Conservation (phyloP, 768 basidiomycete genomes). For the Sporobolomyces roseus region DNA sequence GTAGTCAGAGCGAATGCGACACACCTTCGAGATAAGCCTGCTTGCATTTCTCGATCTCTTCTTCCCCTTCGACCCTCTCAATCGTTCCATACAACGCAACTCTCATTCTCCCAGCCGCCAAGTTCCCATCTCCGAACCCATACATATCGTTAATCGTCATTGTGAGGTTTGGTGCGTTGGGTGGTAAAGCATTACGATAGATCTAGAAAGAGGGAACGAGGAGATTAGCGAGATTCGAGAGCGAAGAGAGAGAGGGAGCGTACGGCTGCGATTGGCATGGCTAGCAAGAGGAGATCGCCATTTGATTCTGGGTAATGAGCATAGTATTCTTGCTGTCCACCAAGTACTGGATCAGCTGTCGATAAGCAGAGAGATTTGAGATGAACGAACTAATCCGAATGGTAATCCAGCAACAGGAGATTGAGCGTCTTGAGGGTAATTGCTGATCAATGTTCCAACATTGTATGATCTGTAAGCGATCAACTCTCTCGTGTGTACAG, state of each 20-base stretch:
- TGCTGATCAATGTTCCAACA: slow-evolving; percentile 32
- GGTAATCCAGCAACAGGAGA: slow-evolving; percentile 19
- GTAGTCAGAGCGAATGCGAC: neutral
- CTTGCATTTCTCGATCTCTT: slow-evolving; percentile 26
- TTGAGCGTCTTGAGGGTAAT: slow-evolving; percentile 13
- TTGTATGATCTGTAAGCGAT: slow-evolving; percentile 28
- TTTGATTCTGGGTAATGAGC: slow-evolving; percentile 38
- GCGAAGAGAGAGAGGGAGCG: slow-evolving; percentile 2
- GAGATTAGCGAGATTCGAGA: neutral
- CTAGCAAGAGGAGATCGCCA: slow-evolving; percentile 39
- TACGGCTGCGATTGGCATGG: slow-evolving; percentile 38
- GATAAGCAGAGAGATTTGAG: neutral
- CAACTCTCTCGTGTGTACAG: slow-evolving; percentile 38
- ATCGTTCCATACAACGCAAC: slow-evolving; percentile 40
- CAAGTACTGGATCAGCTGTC: neutral
- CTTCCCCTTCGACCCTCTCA: slow-evolving; percentile 28
- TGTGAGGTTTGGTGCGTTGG: slow-evolving; percentile 38
- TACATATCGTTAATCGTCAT: slow-evolving; percentile 37
- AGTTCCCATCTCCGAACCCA: slow-evolving; percentile 38
- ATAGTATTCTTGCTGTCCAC: slow-evolving; percentile 39
- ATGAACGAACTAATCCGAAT: slow-evolving; percentile 22
- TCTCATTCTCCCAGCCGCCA: slow-evolving; percentile 38
- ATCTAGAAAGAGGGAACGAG: slow-evolving; percentile 8
- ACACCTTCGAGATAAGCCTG: slow-evolving; percentile 29
- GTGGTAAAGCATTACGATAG: slow-evolving; percentile 41